A percentile compares a stretch with the other conserved stretches of the same genome.
These are phyloP conservation scores for Stromatinia cepivora DNA, from an alignment of 2,329 filamentous ascomycete species.

Conservation along the genomic window DNA sequence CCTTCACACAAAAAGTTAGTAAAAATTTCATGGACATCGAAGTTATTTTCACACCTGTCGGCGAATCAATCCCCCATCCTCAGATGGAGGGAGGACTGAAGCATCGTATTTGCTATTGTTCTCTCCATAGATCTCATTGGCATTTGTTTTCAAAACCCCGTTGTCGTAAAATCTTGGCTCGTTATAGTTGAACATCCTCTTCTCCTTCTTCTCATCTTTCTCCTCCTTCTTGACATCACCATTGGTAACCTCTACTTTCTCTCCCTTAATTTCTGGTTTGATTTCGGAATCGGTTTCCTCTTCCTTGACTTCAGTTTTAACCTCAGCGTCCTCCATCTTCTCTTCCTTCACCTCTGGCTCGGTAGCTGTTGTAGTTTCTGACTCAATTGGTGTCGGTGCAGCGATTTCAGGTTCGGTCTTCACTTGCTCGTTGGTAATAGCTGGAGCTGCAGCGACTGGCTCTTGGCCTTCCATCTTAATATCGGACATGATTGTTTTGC, in stretches of 20 bases:
- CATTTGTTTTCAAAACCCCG: constrained; percentile 34
- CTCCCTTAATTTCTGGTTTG: constrained; percentile 19
- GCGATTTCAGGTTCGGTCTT: constrained; percentile 27
- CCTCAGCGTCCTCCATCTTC: constrained; percentile 17
- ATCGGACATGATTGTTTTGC: constrained; percentile 21
- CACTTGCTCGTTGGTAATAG: constrained; percentile 31
- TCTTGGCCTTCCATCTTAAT: constrained; percentile 24
- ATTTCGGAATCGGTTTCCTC: constrained; percentile 18
- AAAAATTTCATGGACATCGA: not conserved
- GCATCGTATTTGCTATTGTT: constrained; percentile 58
- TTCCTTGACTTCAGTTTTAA: constrained; percentile 24
- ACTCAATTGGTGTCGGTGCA: constrained; percentile 27
- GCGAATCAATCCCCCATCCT: constrained; percentile 65
- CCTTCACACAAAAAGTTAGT: constrained; percentile 50
- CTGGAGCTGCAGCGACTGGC: constrained; percentile 27
- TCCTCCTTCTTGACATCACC: constrained; percentile 22
- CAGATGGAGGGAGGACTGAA: constrained; percentile 54
- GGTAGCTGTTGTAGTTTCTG: constrained; percentile 14
- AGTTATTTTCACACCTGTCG: constrained; percentile 54
- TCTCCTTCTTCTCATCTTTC: constrained; percentile 17
- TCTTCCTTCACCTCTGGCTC: constrained; percentile 29
- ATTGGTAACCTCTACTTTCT: constrained; percentile 25
- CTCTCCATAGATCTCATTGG: constrained; percentile 36
- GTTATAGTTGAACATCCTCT: constrained; percentile 21
- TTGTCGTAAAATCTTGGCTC: constrained; percentile 29